Percentiles rank a stretch among this genome's conserved stretches.
Conservation (phyloP, 345 rosid species). For the Acer saccharum region DNA sequence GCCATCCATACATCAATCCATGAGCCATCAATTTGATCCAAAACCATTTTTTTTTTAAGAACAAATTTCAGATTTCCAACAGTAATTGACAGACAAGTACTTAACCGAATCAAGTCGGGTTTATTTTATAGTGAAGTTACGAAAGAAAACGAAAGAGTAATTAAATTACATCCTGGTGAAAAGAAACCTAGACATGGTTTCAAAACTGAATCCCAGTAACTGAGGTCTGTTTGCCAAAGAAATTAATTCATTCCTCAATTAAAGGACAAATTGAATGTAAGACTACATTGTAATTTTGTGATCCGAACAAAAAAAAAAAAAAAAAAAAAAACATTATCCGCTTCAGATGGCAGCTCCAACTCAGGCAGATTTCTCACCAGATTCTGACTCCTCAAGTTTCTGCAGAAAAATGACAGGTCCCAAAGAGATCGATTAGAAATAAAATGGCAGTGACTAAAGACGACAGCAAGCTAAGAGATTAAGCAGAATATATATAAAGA, state of each 20-base stretch:
- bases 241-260: neutral
- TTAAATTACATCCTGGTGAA: neutral
- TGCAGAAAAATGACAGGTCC: slow-evolving; percentile 21
- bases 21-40: too few relatives aligned
- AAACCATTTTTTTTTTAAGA: too few relatives aligned
- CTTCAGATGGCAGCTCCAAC: neutral
- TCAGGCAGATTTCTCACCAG: slow-evolving; percentile 30
- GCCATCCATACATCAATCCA: too few relatives aligned
- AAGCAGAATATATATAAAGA: neutral
- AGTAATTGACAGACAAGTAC: neutral
- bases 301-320: neutral
- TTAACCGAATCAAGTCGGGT: neutral
- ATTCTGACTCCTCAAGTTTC: slow-evolving; percentile 32
- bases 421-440: neutral
- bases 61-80: too few relatives aligned
- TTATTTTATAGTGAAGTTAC: neutral
- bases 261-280: too few relatives aligned
- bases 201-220: neutral
- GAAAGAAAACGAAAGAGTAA: neutral
- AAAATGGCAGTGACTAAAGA: too few relatives aligned
- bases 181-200: neutral
- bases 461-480: too few relatives aligned
- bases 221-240: neutral
- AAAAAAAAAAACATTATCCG: neutral
- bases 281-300: neutral